phyloP scores from a whole-genome alignment of 768 basidiomycete genomes.

The Trametes meyenii region DNA sequence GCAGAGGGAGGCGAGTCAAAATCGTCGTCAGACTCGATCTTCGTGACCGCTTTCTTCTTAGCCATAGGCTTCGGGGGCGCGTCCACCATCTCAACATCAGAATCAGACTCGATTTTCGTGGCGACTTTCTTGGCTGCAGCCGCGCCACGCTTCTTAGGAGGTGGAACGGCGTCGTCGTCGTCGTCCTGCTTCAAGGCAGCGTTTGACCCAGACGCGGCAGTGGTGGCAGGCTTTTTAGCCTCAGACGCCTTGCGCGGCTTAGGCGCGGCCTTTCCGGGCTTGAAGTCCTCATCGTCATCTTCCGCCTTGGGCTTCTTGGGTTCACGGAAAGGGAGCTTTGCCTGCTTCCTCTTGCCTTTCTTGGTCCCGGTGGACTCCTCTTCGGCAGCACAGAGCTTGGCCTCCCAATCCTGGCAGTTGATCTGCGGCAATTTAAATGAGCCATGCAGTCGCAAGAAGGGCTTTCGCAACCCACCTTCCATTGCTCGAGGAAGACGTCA shows the following conservation, averaged over 20 bases:
- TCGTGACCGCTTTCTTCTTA: constrained; percentile 38
- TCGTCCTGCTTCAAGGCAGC: constrained; percentile 50
- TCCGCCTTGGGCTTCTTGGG: constrained; percentile 43
- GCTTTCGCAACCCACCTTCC: constrained; percentile 62
- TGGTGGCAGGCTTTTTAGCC: constrained; percentile 35
- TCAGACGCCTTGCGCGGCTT: constrained; percentile 38
- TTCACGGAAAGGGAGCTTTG: constrained; percentile 53
- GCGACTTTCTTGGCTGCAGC: constrained; percentile 45
- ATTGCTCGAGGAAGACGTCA: constrained; percentile 78
- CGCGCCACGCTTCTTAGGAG: constrained; percentile 45
- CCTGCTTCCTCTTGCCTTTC: constrained; percentile 59
- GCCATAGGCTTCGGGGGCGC: constrained; percentile 43
- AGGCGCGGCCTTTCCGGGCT: constrained; percentile 50
- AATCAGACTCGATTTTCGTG: constrained; percentile 48
- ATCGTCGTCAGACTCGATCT: constrained; percentile 47
- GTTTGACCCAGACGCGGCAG: constrained; percentile 46
- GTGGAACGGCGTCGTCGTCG: constrained; percentile 39
- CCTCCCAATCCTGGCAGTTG: constrained; percentile 46
- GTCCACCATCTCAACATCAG: constrained; percentile 45
- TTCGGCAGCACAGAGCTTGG: constrained; percentile 46
- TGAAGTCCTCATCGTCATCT: constrained; percentile 57
- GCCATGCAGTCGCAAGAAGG: not conserved
- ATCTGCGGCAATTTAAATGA: constrained; percentile 34
- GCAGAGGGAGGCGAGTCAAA: constrained; percentile 35
- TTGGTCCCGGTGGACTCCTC: constrained; percentile 43